Evolutionary conservation across 495 filamentous ascomycete genomes (phyloP), one percentile per base, ranked within the genome.

Genomic region (Extremus antarcticus): DNA sequence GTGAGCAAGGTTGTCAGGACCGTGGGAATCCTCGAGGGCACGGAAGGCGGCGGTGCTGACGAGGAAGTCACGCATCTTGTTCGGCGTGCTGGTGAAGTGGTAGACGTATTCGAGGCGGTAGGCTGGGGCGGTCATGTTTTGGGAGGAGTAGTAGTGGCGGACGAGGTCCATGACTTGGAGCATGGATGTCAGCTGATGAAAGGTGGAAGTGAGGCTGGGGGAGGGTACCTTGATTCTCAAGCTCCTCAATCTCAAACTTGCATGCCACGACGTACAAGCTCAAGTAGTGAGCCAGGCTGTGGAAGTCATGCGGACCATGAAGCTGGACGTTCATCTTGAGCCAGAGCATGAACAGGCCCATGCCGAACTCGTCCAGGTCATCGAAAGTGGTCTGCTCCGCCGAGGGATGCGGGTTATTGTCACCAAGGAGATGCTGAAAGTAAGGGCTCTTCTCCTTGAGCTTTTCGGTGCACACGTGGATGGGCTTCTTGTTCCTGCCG

Each of bases 61-160:
- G 19, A 67, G 59, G 54, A 67, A 67, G 1, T 20, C 25, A 3
- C 58, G 60, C 63, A 67, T 62, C 3, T 16, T 40, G 47, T 56
- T 50, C 9, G 61, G 29, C 10, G 22, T 38, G 1, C 13, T 11
- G 2, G 63, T 62, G 53, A 45, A 50, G 22, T 32, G 49, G 60
- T 67, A 66, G 23, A 67, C 57, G 58, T 64, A 67, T 40, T 67
- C 61, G 13, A 65, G 56, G 41, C 65, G 65, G 51, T 63, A 67
- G 7, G 63, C 45, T 0, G 65, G 50, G 2, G 65, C 63, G 7
- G 63, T 66, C 63, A 67, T 57, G 58, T 59, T 56, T 35, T 50
- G 25, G 2, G 23, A 19, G 29, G 50, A 50, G 58, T 67, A 67
- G 57, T 67, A 66, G 46, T 45, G 29, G 38, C 65, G 57, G 25